Evolutionary conservation across 495 filamentous ascomycete species (phyloP).

Genomic region (Paragyromitra xinjiangensis): DNA sequence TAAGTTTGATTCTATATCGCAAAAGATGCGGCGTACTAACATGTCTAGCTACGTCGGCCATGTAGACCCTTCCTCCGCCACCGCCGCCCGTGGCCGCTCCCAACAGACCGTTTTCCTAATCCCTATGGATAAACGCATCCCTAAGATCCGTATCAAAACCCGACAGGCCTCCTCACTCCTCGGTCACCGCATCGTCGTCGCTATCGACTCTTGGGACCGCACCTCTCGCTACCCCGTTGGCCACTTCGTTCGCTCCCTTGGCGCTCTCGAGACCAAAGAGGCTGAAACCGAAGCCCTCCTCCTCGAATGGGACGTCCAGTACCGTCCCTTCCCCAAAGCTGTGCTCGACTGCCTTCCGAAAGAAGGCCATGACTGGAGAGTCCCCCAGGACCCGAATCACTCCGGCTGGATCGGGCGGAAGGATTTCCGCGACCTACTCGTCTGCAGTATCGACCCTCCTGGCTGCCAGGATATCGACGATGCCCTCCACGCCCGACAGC

Average conservation of each 20-base stretch:
- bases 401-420: slow-evolving; percentile 83
- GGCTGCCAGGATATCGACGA: slow-evolving; percentile 99
- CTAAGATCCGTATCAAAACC: slow-evolving; percentile 92
- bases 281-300: slow-evolving; percentile 95
- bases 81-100: slow-evolving; percentile 74
- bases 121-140: slow-evolving; percentile 96
- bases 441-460: slow-evolving; percentile 97
- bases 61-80: slow-evolving; percentile 84
- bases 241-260: slow-evolving; percentile 91
- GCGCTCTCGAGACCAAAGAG: slow-evolving; percentile 91
- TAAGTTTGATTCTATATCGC: neutral
- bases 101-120: slow-evolving; percentile 94
- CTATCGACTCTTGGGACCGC: slow-evolving; percentile 93
- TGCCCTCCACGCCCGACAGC: slow-evolving; percentile 82
- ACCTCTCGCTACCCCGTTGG: slow-evolving; percentile 90
- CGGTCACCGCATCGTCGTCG: slow-evolving; percentile 91
- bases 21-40: slow-evolving; percentile 12
- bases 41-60: slow-evolving; percentile 75
- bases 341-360: slow-evolving; percentile 90
- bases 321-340: slow-evolving; percentile 93
- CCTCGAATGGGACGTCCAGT: slow-evolving; percentile 96
- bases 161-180: slow-evolving; percentile 86
- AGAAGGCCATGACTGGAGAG: slow-evolving; percentile 94
- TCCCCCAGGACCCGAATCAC: slow-evolving; percentile 77
- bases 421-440: slow-evolving; percentile 83